These are phyloP conservation scores for Lonicera japonica DNA, from an alignment of 129 eudicot species.

Conservation along the genomic window DNA sequence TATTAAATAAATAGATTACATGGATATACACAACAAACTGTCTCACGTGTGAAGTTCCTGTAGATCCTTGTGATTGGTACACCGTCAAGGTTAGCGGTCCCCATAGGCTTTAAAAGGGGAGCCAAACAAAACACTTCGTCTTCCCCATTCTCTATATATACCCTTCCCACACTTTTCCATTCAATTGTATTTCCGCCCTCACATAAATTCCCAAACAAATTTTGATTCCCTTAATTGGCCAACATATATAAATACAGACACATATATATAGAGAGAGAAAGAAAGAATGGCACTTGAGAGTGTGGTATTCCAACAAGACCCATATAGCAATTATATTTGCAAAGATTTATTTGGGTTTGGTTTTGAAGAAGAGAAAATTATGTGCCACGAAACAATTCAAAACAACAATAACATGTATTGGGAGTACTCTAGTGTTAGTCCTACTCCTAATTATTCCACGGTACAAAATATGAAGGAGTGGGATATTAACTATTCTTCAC, in stretches of 20 bases:
- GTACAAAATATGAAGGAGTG: constrained; percentile 6
- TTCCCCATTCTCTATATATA: too few relatives aligned
- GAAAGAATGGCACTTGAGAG: constrained; percentile 36
- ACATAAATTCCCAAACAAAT: not conserved
- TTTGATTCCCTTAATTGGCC: too few relatives aligned
- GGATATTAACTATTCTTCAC: constrained; percentile 9
- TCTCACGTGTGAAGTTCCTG: constrained; percentile 8
- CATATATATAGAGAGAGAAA: too few relatives aligned
- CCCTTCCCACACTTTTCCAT: not conserved
- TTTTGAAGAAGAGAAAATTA: constrained; percentile 5
- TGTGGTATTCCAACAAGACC: constrained; percentile 36
- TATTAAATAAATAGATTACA: too few relatives aligned
- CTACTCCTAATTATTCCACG: constrained; percentile 15
- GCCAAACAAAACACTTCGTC: not conserved
- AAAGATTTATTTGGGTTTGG: constrained; percentile 15
- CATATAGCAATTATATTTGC: constrained; percentile 20
- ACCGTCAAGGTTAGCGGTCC: too few relatives aligned
- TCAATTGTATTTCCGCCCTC: not conserved
- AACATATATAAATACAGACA: too few relatives aligned
- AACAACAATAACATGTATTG: not conserved
- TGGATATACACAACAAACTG: not conserved
- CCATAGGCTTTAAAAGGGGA: not conserved
- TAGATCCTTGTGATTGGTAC: not conserved
- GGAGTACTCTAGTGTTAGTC: too few relatives aligned
- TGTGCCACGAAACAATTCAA: too few relatives aligned